A percentile compares a stretch with the other conserved stretches of the same genome.
phyloP scores from a whole-genome alignment of 1,284 basidiomycete species.

The Flammula alnicola region DNA sequence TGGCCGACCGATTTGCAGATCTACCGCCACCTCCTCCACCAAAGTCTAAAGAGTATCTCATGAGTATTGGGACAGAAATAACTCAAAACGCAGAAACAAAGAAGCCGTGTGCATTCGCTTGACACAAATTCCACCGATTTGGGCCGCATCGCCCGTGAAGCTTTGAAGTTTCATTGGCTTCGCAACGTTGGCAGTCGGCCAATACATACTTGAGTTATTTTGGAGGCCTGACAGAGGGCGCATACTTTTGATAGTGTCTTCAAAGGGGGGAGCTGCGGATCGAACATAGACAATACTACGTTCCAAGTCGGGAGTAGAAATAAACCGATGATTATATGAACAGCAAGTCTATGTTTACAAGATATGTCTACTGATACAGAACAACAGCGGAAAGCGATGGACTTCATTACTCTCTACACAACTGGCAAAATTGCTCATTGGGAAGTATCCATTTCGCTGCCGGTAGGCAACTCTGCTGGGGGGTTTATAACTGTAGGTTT shows the following conservation, averaged over 20 bases:
- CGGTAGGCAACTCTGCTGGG: conserved; percentile 9
- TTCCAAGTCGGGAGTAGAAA: too few species aligned
- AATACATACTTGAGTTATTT: too few species aligned
- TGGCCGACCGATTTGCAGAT: conserved; percentile 9
- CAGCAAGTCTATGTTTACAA: conserved; percentile 14
- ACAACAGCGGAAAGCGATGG: neutral
- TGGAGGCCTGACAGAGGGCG: too few species aligned
- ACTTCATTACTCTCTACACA: neutral
- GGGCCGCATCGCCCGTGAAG: too few species aligned
- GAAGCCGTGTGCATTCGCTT: too few species aligned
- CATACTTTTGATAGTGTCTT: too few species aligned
- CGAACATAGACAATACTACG: too few species aligned
- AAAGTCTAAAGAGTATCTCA: conserved; percentile 11
- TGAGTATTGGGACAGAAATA: conserved; percentile 1
- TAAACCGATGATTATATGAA: conserved; percentile 12
- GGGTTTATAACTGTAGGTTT: conserved; percentile 26
- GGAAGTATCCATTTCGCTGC: conserved; percentile 20
- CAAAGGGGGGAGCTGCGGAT: too few species aligned
- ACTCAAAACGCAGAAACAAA: neutral
- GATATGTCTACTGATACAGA: conserved; percentile 12
- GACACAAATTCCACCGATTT: too few species aligned
- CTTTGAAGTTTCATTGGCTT: too few species aligned
- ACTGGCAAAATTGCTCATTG: conserved; percentile 2
- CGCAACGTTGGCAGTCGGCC: too few species aligned
- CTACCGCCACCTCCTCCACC: conserved; percentile 19